A percentile compares a stretch with the other conserved stretches of the same genome.
Conservation (phyloP, 2,329 filamentous ascomycete species). For the Stemphylium vesicarium region DNA sequence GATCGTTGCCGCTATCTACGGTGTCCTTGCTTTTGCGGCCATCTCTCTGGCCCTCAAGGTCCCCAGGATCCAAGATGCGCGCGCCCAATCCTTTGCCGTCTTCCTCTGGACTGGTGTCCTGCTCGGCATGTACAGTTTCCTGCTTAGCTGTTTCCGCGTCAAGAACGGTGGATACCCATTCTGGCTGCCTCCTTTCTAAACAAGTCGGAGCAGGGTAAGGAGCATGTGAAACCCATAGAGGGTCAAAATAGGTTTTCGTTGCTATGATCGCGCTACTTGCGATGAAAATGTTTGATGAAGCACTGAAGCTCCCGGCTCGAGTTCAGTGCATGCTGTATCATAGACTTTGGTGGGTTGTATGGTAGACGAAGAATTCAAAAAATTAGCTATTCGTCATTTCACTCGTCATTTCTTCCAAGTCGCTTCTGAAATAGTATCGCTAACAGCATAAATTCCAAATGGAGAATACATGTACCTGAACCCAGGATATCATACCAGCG, state of each 20-base stretch:
- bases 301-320: neutral
- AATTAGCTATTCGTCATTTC: neutral
- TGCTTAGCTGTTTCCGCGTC: constrained; percentile 89
- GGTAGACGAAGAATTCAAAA: neutral
- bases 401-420: too few relatives aligned
- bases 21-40: constrained; percentile 82
- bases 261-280: neutral
- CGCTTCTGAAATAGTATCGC: neutral
- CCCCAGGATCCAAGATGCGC: constrained; percentile 80
- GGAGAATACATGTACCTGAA: neutral
- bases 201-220: neutral
- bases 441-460: neutral
- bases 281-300: neutral
- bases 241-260: neutral
- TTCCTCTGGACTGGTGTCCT: constrained; percentile 79
- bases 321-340: neutral
- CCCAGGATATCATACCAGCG: neutral
- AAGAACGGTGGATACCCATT: constrained; percentile 98
- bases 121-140: constrained; percentile 87
- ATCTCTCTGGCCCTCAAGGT: constrained; percentile 93
- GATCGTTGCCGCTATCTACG: constrained; percentile 86
- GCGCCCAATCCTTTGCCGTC: constrained; percentile 80
- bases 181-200: constrained; percentile 84
- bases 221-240: neutral
- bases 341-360: neutral